phyloP scores from a whole-genome alignment of 768 basidiomycete genomes.

The Lepiota venenata region DNA sequence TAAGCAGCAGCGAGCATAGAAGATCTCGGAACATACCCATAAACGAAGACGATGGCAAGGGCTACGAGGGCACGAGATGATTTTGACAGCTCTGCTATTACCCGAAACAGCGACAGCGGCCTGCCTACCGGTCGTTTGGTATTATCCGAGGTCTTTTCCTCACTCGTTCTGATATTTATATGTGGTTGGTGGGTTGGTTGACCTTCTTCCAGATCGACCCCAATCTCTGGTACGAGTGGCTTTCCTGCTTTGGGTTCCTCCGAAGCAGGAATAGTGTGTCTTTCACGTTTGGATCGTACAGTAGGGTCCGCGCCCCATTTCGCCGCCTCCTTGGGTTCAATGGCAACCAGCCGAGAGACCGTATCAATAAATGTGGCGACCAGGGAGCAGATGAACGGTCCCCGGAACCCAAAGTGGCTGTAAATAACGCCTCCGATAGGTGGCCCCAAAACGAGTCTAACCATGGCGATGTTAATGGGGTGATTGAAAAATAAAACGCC shows the following conservation, averaged over 20 bases:
- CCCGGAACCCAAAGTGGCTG: constrained; percentile 52
- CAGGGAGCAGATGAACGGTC: constrained; percentile 55
- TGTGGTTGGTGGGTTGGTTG: neutral
- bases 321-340: constrained; percentile 51
- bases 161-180: neutral
- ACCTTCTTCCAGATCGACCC: neutral
- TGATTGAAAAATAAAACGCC: constrained; percentile 4
- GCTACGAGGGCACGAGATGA: constrained; percentile 49
- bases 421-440: constrained; percentile 57
- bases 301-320: constrained; percentile 45
- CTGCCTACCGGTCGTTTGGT: constrained; percentile 8
- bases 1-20: neutral
- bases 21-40: constrained; percentile 43
- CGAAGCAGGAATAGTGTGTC: neutral
- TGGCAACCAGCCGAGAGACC: constrained; percentile 48
- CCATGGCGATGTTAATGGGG: neutral
- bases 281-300: neutral
- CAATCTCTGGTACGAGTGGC: neutral
- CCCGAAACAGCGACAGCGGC: constrained; percentile 34
- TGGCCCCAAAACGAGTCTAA: constrained; percentile 51
- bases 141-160: neutral
- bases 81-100: constrained; percentile 37
- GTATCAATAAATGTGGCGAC: constrained; percentile 46
- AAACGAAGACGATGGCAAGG: constrained; percentile 42
- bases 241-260: neutral